These are phyloP conservation scores for Erucastrum elatum DNA, from an alignment of 345 rosid genomes.

Conservation along the genomic window DNA sequence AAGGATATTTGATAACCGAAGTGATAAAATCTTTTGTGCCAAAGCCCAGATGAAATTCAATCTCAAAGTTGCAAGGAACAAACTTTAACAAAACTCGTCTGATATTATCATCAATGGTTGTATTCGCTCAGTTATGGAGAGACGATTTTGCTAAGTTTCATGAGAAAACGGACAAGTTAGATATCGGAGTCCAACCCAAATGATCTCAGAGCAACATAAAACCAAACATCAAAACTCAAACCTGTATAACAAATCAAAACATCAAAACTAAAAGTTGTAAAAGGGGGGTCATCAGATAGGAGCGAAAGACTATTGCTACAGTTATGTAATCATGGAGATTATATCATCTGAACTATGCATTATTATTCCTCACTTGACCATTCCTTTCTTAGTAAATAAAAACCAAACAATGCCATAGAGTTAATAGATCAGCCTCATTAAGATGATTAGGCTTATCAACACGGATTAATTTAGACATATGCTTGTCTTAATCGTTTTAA, in stretches of 20 bases:
- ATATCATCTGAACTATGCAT: not conserved
- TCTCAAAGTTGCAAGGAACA: not conserved
- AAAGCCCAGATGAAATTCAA: not conserved
- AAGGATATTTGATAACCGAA: not conserved
- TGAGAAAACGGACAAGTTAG: too few relatives aligned
- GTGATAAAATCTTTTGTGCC: not conserved
- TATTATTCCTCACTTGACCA: not conserved
- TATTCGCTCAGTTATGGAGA: too few relatives aligned
- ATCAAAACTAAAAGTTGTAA: not conserved
- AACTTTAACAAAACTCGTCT: too few relatives aligned
- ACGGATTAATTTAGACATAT: conserved; percentile 65
- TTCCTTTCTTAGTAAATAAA: not conserved
- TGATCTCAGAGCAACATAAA: not conserved
- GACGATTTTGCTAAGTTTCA: too few relatives aligned
- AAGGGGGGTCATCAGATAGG: not conserved
- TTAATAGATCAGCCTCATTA: conserved; percentile 59
- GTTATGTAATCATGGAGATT: not conserved
- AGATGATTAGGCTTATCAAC: conserved; percentile 79
- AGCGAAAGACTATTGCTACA: not conserved
- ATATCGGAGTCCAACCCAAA: not conserved
- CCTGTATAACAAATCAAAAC: not conserved
- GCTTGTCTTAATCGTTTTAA: conserved; percentile 67
- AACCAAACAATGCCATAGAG: not conserved
- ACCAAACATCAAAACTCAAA: too few relatives aligned
- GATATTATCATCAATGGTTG: too few relatives aligned